Evolutionary conservation across 2,329 filamentous ascomycete genomes (phyloP), one percentile per base, ranked within the genome.

Genomic region (Helotiales sp.): DNA sequence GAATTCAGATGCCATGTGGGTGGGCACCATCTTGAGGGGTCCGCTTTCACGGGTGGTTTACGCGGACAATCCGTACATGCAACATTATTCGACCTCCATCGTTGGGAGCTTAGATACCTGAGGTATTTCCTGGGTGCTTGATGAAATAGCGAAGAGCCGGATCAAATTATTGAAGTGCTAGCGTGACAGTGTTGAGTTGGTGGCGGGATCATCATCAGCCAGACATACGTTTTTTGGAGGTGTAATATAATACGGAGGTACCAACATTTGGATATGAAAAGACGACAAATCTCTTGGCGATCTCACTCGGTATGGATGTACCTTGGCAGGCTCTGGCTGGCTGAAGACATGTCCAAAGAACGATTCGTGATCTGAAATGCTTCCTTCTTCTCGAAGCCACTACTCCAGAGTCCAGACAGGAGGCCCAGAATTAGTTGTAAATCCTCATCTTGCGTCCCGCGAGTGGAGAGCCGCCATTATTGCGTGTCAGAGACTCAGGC

Each of bases 401-500:
- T 15, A 40, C 13, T 40, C 34, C 34, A 20, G 1, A n/a, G 17
- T 43, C 24, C 34, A 43, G 32, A 8, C 30, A 24, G 61, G 34
- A 24, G 61, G 34, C 54, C 61, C 55, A 64, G 37, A 54, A 63
- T 37, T 61, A 58, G 52, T 58, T 20, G 61, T 40, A 62, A 64
- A 68, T 68, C 61, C 52, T 68, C 62, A 64, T 64, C 40, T 60
- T 32, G n/a, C 5, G n/a, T 60, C 8, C 57, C 55, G 22, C 3
- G 24, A 28, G 37, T 43, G 22, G 57, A 43, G 7, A 11, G 34
- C 24, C 40, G n/a, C n/a, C n/a, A n/a, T n/a, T n/a, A 32, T 60
- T 45, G 57, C 57, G 34, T 43, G 30, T 24, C 54, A 11, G 40
- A 45, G 40, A 45, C 40, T 6, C 3, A 45, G n/a, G n/a, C n/a